phyloP scores from a whole-genome alignment of 164 flowering plant species.

The Chimonanthus salicifolius region DNA sequence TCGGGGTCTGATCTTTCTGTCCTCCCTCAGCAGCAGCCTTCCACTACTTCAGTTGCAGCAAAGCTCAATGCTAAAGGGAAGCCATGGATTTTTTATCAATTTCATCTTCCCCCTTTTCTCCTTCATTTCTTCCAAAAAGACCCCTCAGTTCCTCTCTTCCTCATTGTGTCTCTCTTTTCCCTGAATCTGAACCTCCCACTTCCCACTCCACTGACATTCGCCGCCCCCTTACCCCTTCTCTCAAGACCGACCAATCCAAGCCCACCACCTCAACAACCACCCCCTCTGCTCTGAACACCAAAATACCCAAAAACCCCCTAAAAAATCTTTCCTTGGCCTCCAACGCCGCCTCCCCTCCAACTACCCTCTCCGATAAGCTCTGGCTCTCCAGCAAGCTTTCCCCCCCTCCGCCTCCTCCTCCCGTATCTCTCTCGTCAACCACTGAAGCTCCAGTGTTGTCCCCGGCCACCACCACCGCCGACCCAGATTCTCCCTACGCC shows the following conservation, averaged over 20 bases:
- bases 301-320: constrained; percentile 39
- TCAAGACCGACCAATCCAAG: not conserved
- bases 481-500: not conserved
- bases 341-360: constrained; percentile 7
- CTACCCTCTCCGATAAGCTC: constrained; percentile 41
- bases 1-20: too few relatives aligned
- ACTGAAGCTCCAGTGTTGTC: not conserved
- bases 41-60: too few relatives aligned
- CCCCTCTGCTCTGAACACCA: constrained; percentile 3
- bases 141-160: constrained; percentile 17
- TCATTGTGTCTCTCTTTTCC: constrained; percentile 21
- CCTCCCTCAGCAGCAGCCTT: too few relatives aligned
- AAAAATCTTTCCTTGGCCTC: constrained; percentile 22
- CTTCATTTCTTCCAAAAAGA: constrained; percentile 25
- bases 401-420: constrained; percentile 17
- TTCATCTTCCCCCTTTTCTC: constrained; percentile 21
- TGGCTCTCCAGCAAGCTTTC: constrained; percentile 62
- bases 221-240: constrained; percentile 23
- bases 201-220: constrained; percentile 20
- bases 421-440: not conserved
- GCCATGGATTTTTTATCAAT: constrained; percentile 24
- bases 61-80: too few relatives aligned
- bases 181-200: constrained; percentile 13
- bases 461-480: not conserved
- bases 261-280: constrained; percentile 16